These are phyloP conservation scores for Sarocladium brachiariae DNA, from an alignment of 2,329 filamentous ascomycete species.

Conservation along the genomic window DNA sequence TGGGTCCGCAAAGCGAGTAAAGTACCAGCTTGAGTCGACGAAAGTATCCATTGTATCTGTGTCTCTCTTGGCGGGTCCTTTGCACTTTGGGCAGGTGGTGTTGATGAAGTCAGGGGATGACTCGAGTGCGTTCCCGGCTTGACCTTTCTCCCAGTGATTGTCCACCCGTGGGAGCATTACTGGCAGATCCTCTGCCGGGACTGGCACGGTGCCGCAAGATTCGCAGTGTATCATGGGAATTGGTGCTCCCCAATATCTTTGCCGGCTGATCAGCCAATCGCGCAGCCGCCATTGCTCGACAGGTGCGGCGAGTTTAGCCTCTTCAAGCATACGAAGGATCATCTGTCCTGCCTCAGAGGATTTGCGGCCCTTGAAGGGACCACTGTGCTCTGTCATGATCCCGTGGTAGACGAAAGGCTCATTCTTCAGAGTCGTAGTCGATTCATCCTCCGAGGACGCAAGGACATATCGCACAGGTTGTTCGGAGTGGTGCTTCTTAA, in stretches of 20 bases:
- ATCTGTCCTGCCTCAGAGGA: conserved; percentile 56
- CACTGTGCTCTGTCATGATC: conserved; percentile 58
- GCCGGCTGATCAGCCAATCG: conserved; percentile 89
- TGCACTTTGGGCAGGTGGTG: conserved; percentile 68
- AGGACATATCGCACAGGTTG: conserved; percentile 60
- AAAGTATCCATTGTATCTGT: conserved; percentile 97
- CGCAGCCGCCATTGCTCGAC: conserved; percentile 71
- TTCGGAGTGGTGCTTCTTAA: conserved; percentile 59
- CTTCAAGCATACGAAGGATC: conserved; percentile 51
- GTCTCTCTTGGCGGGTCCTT: conserved; percentile 64
- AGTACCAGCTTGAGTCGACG: conserved; percentile 94
- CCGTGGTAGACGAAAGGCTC: conserved; percentile 61
- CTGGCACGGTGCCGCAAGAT: conserved; percentile 70
- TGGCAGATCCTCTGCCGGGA: conserved; percentile 69
- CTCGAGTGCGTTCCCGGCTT: conserved; percentile 71
- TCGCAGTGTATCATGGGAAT: conserved; percentile 83
- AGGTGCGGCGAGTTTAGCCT: conserved; percentile 51
- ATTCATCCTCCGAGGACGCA: conserved; percentile 40
- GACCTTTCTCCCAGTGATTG: conserved; percentile 60
- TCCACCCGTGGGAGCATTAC: conserved; percentile 66
- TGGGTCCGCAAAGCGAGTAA: conserved; percentile 69
- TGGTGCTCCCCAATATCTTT: conserved; percentile 85
- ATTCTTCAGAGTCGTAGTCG: conserved; percentile 33
- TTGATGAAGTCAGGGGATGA: conserved; percentile 66
- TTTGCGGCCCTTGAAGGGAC: conserved; percentile 54